Evolutionary conservation across 2,329 filamentous ascomycete species (phyloP).

Genomic region (Trematosphaeria pertusa): DNA sequence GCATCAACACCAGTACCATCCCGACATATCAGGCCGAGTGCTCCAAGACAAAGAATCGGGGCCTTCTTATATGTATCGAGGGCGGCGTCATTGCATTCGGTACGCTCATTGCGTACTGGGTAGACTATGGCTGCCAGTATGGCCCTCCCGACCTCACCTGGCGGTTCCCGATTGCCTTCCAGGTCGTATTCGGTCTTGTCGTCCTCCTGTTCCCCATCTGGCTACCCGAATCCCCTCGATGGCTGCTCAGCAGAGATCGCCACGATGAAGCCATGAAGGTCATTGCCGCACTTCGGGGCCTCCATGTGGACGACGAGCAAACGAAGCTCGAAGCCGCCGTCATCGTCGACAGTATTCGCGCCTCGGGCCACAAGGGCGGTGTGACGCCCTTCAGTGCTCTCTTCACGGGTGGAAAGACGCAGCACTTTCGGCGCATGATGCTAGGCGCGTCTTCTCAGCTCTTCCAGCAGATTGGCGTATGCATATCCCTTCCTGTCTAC

Average conservation of each 20-base stretch:
- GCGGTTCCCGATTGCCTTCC: constrained; percentile 63
- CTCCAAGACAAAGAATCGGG: constrained; percentile 63
- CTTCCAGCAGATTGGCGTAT: constrained; percentile 36
- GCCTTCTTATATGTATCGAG: constrained; percentile 67
- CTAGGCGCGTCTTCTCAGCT: constrained; percentile 60
- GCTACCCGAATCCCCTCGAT: constrained; percentile 71
- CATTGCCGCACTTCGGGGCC: constrained; percentile 58
- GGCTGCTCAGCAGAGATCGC: constrained; percentile 68
- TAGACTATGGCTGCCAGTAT: constrained; percentile 45
- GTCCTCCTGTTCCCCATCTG: constrained; percentile 64
- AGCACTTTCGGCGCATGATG: constrained; percentile 70
- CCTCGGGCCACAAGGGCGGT: constrained; percentile 50
- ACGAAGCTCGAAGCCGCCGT: constrained; percentile 68
- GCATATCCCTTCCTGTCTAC: constrained; percentile 1
- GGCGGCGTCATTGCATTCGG: constrained; percentile 61
- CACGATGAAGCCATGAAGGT: constrained; percentile 65
- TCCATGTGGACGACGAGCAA: constrained; percentile 60
- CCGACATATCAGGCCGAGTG: constrained; percentile 63
- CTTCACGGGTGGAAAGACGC: constrained; percentile 68
- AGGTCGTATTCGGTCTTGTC: constrained; percentile 58
- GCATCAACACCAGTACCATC: constrained; percentile 63
- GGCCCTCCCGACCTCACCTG: constrained; percentile 46
- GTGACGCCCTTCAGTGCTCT: constrained; percentile 59
- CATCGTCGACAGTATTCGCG: constrained; percentile 65
- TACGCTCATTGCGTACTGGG: constrained; percentile 60